phyloP scores from a whole-genome alignment of 768 basidiomycete species.

The Clitopilus passeckerianus region DNA sequence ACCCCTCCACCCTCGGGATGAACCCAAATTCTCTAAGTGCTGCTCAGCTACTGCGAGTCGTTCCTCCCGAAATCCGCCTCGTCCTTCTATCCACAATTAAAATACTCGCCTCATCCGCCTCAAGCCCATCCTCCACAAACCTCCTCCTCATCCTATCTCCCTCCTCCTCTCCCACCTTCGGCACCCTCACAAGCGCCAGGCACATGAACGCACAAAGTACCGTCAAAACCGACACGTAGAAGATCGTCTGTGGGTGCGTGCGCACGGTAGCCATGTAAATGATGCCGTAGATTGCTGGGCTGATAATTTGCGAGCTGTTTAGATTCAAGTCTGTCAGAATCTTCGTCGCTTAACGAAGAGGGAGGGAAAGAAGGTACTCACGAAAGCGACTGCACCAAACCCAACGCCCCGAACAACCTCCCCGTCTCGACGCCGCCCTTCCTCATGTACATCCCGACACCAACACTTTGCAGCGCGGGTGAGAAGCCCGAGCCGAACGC shows the following conservation, averaged over 20 bases:
- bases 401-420: slow-evolving; percentile 73
- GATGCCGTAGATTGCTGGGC: slow-evolving; percentile 69
- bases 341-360: too few species aligned
- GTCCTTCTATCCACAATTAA: neutral
- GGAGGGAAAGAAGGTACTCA: slow-evolving; percentile 18
- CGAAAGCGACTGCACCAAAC: slow-evolving; percentile 69
- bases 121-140: neutral
- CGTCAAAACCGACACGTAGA: slow-evolving; percentile 48
- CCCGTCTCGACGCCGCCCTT: slow-evolving; percentile 61
- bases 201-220: slow-evolving; percentile 37
- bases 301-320: slow-evolving; percentile 57
- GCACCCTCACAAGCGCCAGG: slow-evolving; percentile 42
- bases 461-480: slow-evolving; percentile 69
- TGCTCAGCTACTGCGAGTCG: too few species aligned
- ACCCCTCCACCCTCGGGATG: too few species aligned
- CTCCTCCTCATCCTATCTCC: neutral
- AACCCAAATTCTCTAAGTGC: too few species aligned
- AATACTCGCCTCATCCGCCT: neutral
- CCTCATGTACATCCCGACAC: slow-evolving; percentile 59
- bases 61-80: too few species aligned
- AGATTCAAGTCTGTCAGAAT: too few species aligned
- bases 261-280: slow-evolving; percentile 70
- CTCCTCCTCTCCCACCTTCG: slow-evolving; percentile 1
- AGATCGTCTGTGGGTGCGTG: slow-evolving; percentile 63
- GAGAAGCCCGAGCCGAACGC: slow-evolving; percentile 54